These are phyloP conservation scores for Hygrophorus pudorinus DNA, from an alignment of 768 basidiomycete species.

Conservation along the genomic window DNA sequence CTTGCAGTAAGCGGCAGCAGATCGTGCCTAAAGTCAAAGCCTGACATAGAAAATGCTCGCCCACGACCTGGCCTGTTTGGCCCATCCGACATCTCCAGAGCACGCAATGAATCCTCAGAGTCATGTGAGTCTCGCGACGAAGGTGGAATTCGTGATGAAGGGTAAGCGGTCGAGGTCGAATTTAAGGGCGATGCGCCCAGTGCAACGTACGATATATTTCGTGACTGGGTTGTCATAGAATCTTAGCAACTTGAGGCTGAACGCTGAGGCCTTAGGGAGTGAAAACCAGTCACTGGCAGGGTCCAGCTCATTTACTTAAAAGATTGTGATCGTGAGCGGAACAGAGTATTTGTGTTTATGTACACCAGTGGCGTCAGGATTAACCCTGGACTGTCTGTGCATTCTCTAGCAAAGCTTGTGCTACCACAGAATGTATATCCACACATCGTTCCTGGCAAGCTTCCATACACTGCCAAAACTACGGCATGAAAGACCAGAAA, in stretches of 20 bases:
- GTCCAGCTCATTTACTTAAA: not conserved
- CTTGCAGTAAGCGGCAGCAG: slow-evolving; percentile 71
- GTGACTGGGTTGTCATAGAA: slow-evolving; percentile 6
- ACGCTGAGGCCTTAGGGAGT: not conserved
- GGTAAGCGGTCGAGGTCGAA: slow-evolving; percentile 16
- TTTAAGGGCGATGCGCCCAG: slow-evolving; percentile 26
- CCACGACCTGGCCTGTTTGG: slow-evolving; percentile 23
- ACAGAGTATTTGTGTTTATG: not conserved
- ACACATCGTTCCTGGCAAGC: slow-evolving; percentile 59
- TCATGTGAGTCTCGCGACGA: slow-evolving; percentile 39
- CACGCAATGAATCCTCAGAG: slow-evolving; percentile 68
- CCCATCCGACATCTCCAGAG: slow-evolving; percentile 68
- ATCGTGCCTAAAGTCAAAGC: slow-evolving; percentile 73
- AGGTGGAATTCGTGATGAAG: slow-evolving; percentile 21
- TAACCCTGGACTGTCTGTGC: not conserved
- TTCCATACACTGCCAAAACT: slow-evolving; percentile 50
- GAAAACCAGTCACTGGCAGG: too few relatives aligned
- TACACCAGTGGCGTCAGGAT: not conserved
- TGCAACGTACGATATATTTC: slow-evolving; percentile 33
- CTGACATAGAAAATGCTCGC: slow-evolving; percentile 61
- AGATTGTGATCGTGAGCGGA: not conserved
- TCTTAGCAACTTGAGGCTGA: not conserved
- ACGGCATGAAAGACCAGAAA: not conserved
- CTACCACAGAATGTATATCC: slow-evolving; percentile 68
- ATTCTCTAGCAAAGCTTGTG: slow-evolving; percentile 42